These are phyloP conservation scores for Prunus salicina DNA, from an alignment of 306 rosid genomes.

Conservation along the genomic window DNA sequence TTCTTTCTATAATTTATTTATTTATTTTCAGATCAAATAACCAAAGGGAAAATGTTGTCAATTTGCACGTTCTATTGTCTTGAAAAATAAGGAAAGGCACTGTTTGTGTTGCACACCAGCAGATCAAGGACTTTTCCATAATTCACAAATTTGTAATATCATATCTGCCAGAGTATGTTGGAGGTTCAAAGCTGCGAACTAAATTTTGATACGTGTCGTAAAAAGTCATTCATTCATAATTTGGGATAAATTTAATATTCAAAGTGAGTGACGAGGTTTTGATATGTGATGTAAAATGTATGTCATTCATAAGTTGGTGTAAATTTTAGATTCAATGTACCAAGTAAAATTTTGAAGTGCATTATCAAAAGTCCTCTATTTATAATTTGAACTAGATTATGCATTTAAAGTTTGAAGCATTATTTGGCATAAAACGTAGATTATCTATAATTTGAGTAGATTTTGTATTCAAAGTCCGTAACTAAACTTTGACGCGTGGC, in stretches of 20 bases:
- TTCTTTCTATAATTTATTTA: not conserved
- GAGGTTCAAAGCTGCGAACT: too few relatives aligned
- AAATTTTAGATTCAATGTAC: too few relatives aligned
- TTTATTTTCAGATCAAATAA: not conserved
- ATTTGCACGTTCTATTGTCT: not conserved
- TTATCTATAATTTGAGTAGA: not conserved
- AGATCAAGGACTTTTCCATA: not conserved
- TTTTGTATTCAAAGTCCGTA: not conserved
- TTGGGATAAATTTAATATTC: too few relatives aligned
- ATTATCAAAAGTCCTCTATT: not conserved
- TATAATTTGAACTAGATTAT: not conserved
- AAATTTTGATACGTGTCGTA: too few relatives aligned
- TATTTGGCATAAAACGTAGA: not conserved
- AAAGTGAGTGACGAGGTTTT: too few relatives aligned
- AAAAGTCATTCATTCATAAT: too few relatives aligned
- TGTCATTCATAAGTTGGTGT: too few relatives aligned
- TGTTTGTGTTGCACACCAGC: not conserved
- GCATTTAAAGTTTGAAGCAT: not conserved
- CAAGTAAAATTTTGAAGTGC: not conserved
- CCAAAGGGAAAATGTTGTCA: not conserved
- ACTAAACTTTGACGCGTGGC: not conserved
- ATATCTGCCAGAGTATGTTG: not conserved
- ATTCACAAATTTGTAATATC: not conserved
- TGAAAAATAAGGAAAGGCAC: not conserved
- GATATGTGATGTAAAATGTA: too few relatives aligned